Percentiles rank a stretch among this genome's conserved stretches.
Conservation (phyloP, 1,284 basidiomycete genomes). For the Stygiomarasmius scandens region DNA sequence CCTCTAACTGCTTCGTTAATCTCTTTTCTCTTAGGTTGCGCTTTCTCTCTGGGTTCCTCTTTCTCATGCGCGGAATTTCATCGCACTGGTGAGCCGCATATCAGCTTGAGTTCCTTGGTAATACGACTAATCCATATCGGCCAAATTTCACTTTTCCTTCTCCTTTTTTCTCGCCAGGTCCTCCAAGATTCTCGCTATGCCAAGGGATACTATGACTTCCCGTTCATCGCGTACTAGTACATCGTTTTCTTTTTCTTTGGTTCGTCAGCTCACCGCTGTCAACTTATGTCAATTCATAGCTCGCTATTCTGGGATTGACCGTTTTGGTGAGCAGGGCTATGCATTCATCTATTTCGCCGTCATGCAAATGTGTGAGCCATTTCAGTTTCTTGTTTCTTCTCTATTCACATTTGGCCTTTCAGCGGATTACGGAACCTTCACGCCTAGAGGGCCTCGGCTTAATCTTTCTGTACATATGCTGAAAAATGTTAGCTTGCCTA, state of each 20-base stretch:
- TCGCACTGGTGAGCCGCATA: slow-evolving; percentile 68
- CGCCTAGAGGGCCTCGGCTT: too few species aligned
- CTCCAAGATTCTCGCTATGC: slow-evolving; percentile 69
- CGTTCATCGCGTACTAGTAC: slow-evolving; percentile 87
- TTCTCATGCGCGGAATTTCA: slow-evolving; percentile 47
- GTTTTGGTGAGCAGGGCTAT: slow-evolving; percentile 92
- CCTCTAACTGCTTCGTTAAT: slow-evolving; percentile 74
- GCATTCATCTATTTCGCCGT: slow-evolving; percentile 79
- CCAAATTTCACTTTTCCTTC: slow-evolving; percentile 61
- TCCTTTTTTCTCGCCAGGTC: slow-evolving; percentile 79
- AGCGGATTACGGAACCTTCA: slow-evolving; percentile 94
- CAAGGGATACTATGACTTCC: slow-evolving; percentile 80
- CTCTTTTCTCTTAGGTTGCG: slow-evolving; percentile 72
- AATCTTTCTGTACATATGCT: too few species aligned
- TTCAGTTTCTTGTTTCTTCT: background rate
- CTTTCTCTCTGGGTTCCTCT: slow-evolving; percentile 62
- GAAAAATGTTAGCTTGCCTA: too few species aligned
- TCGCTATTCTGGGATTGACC: slow-evolving; percentile 69
- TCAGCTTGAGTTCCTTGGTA: too few species aligned
- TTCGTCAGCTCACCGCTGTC: slow-evolving; percentile 80
- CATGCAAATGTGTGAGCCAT: slow-evolving; percentile 57
- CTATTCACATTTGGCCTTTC: slow-evolving; percentile 5
- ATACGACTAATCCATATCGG: too few species aligned
- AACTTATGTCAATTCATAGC: slow-evolving; percentile 77
- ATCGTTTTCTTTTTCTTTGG: slow-evolving; percentile 91